Conservation (phyloP, 768 basidiomycete species). For the Phaeolepiota aurea region DNA sequence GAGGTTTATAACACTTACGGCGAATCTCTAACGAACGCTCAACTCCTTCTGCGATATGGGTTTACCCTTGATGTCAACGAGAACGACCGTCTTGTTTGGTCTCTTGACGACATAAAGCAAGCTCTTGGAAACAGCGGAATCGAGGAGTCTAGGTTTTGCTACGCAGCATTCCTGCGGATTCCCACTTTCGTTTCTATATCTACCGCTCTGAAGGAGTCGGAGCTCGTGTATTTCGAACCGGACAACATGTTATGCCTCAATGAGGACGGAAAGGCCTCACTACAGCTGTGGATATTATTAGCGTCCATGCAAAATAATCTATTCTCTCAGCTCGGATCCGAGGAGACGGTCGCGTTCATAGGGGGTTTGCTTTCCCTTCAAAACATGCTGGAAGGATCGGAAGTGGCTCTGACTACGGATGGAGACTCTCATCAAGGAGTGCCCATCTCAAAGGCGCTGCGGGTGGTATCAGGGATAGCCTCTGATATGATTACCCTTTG, state of each 20-base stretch:
- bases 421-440: not conserved
- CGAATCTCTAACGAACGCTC: conserved; percentile 53
- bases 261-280: conserved; percentile 43
- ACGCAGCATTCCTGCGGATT: no score
- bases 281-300: conserved; percentile 37
- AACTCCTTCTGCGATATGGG: conserved; percentile 63
- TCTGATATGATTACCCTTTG: conserved; percentile 21
- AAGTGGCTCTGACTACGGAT: conserved; percentile 1
- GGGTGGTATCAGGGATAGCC: conserved; percentile 7
- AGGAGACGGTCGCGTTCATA: not conserved
- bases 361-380: not conserved
- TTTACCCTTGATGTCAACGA: conserved; percentile 71
- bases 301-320: not conserved
- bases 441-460: not conserved
- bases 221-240: conserved; percentile 4
- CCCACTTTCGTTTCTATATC: no score
- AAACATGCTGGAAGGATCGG: conserved; percentile 3
- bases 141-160: no score
- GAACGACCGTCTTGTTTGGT: conserved; percentile 46
- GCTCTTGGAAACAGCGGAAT: not conserved
- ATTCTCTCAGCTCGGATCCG: conserved; percentile 1
- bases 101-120: conserved; percentile 3
- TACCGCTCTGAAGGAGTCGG: no score
- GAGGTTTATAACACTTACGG: conserved; percentile 80
- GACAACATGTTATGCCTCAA: conserved; percentile 25